Percentiles rank a stretch among this genome's conserved stretches.
Evolutionary conservation across 1,139 yeast species (phyloP).

Genomic region (Kurtzmaniella quercitrusa): DNA sequence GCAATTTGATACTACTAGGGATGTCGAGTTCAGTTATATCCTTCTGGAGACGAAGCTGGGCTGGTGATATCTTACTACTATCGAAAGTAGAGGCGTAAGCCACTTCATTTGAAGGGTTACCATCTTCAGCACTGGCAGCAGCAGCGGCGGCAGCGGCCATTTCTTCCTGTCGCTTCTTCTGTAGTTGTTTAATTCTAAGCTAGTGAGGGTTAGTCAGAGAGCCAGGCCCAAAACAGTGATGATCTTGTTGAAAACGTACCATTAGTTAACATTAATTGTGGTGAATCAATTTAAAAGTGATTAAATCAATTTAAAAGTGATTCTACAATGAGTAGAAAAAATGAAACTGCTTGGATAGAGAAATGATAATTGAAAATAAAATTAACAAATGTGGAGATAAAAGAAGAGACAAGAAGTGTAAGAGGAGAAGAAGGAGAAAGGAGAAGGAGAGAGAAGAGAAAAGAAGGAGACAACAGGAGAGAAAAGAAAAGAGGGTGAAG

Average conservation of each 20-base stretch:
- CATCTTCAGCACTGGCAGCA: conserved; percentile 20
- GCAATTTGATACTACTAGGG: conserved; percentile 58
- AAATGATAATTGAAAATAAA: too few relatives aligned
- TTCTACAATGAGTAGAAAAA: not conserved
- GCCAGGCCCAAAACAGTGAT: too few relatives aligned
- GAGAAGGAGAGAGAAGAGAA: too few relatives aligned
- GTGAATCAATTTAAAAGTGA: not conserved
- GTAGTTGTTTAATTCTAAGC: conserved; percentile 58
- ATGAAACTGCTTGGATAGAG: not conserved
- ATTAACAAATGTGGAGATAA: too few relatives aligned
- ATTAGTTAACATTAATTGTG: not conserved
- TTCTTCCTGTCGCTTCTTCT: conserved; percentile 52
- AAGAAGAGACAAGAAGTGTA: too few relatives aligned
- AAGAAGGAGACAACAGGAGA: too few relatives aligned
- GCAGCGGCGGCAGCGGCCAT: conserved; percentile 15
- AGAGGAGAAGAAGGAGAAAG: too few relatives aligned
- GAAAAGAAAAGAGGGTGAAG: too few relatives aligned
- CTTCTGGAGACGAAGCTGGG: conserved; percentile 52
- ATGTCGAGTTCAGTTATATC: conserved; percentile 69
- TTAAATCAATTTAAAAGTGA: too few relatives aligned
- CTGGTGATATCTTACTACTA: conserved; percentile 37
- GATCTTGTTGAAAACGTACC: not conserved
- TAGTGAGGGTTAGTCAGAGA: conserved; percentile 9
- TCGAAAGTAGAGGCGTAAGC: not conserved
- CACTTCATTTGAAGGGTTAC: conserved; percentile 8